Base-by-base conservation (phyloP, 164 flowering plant genomes). In the Tetrastigma voinierianum region DNA sequence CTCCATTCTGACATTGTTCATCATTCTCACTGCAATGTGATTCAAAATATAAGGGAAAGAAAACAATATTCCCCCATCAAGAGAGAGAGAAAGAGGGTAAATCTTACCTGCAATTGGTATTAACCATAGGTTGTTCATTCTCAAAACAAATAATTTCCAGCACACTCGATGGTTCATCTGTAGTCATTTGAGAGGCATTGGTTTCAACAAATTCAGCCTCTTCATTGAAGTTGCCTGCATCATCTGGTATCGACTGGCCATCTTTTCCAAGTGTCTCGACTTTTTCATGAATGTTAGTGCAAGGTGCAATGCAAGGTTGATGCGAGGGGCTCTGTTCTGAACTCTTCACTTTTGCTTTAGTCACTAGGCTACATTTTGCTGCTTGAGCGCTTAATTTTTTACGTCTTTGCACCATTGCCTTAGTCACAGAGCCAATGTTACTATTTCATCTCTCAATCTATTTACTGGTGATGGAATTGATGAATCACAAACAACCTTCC, bases 61-160 rank as follows among this genome's bases (percentile, higher is more conserved):
- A 32, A 32, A 32, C 3, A 4, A 32, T 3, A 32, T 3, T 32
- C 6, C 40, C 7, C 40, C 40, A 68, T 10, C 20, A 51, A 47
- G 10, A 48, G 54, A 43, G 15, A 21, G 46, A 40, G 57, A 62
- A n/a, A 45, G 7, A 54, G 60, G 9, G 2, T 32, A 4, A n/a
- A 10, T 10, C 68, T 51, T 62, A 84, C 92, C 84, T 80, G 90
- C 90, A 85, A 19, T 74, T 24, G 4, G 90, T 84, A 47, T 81
- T 71, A 51, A 67, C 17, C 14, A 85, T 68, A 25, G 92, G 90
- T 16, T 67, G 76, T 46, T 81, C 74, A 70, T 53, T 57, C 53
- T 46, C 66, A 70, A 53, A 64, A 64, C 4, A 10, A 47, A 16
- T 18, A 8, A 1, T 4, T 18, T 57, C 67, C 23, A 18, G 4